Evolutionary conservation across 768 basidiomycete genomes (phyloP).

Genomic region (Hortiboletus campestris): DNA sequence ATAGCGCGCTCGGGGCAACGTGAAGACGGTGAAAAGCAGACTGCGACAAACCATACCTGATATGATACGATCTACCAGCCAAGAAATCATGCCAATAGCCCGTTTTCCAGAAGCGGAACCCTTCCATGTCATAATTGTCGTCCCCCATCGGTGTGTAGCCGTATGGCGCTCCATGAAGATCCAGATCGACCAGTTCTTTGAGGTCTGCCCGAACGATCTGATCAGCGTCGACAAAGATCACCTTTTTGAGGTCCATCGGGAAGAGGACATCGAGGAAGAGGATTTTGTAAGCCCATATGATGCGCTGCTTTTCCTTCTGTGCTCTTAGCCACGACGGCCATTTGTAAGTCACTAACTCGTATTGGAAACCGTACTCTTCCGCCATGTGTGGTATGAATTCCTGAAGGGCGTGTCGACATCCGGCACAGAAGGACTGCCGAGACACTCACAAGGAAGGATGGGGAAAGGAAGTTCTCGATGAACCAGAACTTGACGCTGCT

Average conservation of each 20-base stretch:
- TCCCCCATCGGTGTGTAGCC: constrained; percentile 98
- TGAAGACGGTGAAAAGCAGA: constrained; percentile 5
- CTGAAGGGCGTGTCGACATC: constrained; percentile 36
- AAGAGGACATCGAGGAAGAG: constrained; percentile 98
- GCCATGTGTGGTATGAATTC: constrained; percentile 96
- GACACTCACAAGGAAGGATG: constrained; percentile 80
- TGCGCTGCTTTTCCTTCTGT: constrained; percentile 96
- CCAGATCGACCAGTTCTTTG: constrained; percentile 89
- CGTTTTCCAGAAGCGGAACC: constrained; percentile 98
- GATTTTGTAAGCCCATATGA: constrained; percentile 99
- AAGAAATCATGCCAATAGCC: constrained; percentile 94
- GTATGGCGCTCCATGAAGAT: constrained; percentile 91
- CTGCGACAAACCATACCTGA: constrained; percentile 57
- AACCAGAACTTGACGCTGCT: constrained; percentile 99
- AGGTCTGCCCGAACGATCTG: constrained; percentile 97
- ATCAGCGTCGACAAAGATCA: constrained; percentile 98
- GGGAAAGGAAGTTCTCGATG: constrained; percentile 98
- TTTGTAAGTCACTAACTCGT: constrained; percentile 97
- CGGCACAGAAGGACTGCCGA: neutral
- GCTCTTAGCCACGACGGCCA: constrained; percentile 99
- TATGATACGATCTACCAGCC: constrained; percentile 85
- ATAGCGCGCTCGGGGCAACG: constrained; percentile 68
- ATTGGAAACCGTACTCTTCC: constrained; percentile 88
- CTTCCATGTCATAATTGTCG: constrained; percentile 93
- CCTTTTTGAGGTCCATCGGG: constrained; percentile 98